A percentile compares a stretch with the other conserved stretches of the same genome.
These are phyloP conservation scores for Aureobasidium sp. DNA, from an alignment of 2,329 filamentous ascomycete genomes.

Conservation along the genomic window DNA sequence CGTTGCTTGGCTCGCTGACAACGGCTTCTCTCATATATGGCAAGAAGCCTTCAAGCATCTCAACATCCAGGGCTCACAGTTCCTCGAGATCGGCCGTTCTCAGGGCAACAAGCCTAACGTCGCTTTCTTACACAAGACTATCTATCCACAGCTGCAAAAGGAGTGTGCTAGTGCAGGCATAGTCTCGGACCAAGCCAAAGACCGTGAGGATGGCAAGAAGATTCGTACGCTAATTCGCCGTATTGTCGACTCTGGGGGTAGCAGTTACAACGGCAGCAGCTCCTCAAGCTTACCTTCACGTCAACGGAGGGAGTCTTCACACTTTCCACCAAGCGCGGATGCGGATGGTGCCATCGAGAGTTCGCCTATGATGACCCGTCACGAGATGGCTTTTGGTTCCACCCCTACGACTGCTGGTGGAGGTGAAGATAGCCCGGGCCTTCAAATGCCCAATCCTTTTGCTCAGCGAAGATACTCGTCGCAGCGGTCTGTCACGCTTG, in stretches of 20 bases:
- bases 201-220: constrained; percentile 79
- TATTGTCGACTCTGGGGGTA: constrained; percentile 60
- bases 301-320: constrained; percentile 47
- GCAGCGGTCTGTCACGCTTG: constrained; percentile 54
- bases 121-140: constrained; percentile 84
- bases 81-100: constrained; percentile 77
- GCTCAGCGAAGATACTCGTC: constrained; percentile 49
- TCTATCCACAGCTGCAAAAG: constrained; percentile 74
- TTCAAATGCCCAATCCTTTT: constrained; percentile 38
- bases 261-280: constrained; percentile 30
- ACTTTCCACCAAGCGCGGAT: constrained; percentile 49
- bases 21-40: constrained; percentile 91
- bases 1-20: constrained; percentile 74
- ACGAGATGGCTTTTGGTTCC: constrained; percentile 36
- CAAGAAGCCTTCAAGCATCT: constrained; percentile 83
- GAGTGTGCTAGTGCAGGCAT: constrained; percentile 62
- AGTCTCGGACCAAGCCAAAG: constrained; percentile 65
- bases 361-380: constrained; percentile 46
- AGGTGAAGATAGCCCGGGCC: constrained; percentile 48
- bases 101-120: constrained; percentile 64
- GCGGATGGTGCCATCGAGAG: constrained; percentile 56
- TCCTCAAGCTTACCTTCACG: constrained; percentile 37
- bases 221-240: constrained; percentile 77
- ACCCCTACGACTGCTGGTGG: constrained; percentile 46
- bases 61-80: constrained; percentile 72